phyloP scores from a whole-genome alignment of 176 grass and related monocot genomes.

The Musa acuminata region DNA sequence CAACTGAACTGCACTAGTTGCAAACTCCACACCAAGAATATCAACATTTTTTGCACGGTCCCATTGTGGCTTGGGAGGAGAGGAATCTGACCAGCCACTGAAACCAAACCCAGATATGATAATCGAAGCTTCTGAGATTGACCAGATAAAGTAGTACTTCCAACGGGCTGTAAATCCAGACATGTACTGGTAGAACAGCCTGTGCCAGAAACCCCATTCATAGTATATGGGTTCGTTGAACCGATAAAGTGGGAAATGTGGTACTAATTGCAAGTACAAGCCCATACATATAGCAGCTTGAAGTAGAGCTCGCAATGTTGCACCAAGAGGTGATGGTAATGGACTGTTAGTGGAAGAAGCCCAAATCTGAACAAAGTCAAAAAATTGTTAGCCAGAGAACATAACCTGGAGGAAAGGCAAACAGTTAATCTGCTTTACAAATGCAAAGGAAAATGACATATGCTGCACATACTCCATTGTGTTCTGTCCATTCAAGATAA shows the following conservation, averaged over 20 bases:
- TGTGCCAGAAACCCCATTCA: conserved; percentile 83
- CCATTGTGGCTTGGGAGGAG: conserved; percentile 61
- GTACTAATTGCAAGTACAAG: conserved; percentile 66
- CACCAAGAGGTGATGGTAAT: conserved; percentile 51
- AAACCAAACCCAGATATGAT: conserved; percentile 87
- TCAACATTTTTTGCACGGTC: conserved; percentile 98
- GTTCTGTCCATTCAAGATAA: conserved; percentile 68
- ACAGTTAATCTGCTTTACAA: conserved; percentile 15
- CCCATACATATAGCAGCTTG: conserved; percentile 90
- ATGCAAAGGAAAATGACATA: not conserved
- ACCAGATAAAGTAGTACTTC: conserved; percentile 99
- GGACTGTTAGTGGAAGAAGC: conserved; percentile 26
- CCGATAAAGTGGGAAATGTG: conserved; percentile 68
- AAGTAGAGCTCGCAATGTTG: conserved; percentile 68
- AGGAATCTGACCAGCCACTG: conserved; percentile 62
- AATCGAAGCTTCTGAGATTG: conserved; percentile 78
- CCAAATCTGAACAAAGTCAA: conserved; percentile 50
- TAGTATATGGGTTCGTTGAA: conserved; percentile 78
- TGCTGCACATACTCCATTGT: conserved; percentile 21
- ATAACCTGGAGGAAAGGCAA: conserved; percentile 25
- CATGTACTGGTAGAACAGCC: conserved; percentile 92
- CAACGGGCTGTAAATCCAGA: conserved; percentile 94
- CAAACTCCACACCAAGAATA: conserved; percentile 85
- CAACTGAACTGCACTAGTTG: conserved; percentile 70
- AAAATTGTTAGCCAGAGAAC: not conserved